These are phyloP conservation scores for Pisolithus sp. DNA, from an alignment of 768 basidiomycete genomes.

Conservation along the genomic window DNA sequence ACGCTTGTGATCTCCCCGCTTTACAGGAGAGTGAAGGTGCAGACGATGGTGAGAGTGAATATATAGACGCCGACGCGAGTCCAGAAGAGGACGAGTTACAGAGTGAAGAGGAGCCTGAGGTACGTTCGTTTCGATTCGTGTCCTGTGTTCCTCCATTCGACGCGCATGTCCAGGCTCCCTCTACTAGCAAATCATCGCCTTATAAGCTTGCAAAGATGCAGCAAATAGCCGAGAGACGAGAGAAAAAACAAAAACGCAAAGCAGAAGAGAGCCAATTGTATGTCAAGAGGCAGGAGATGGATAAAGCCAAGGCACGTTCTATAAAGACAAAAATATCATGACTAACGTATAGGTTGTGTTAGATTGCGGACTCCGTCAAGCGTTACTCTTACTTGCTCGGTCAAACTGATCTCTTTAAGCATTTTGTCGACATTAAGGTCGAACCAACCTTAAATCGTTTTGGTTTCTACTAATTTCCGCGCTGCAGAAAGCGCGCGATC, in stretches of 20 bases:
- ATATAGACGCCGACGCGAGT: conserved; percentile 45
- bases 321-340: not conserved
- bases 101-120: conserved; percentile 44
- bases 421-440: conserved; percentile 96
- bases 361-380: conserved; percentile 93
- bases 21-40: conserved; percentile 56
- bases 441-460: conserved; percentile 5
- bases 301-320: conserved; percentile 71
- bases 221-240: conserved; percentile 32
- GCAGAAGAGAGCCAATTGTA: conserved; percentile 65
- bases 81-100: conserved; percentile 59
- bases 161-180: conserved; percentile 11
- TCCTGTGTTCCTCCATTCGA: conserved; percentile 3
- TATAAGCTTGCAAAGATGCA: conserved; percentile 32
- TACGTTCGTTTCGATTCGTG: conserved; percentile 8
- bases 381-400: conserved; percentile 96
- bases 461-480: not conserved
- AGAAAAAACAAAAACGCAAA: conserved; percentile 52
- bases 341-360: conserved; percentile 11
- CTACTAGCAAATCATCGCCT: conserved; percentile 21
- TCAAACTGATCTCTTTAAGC: conserved; percentile 96
- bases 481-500: conserved; percentile 76
- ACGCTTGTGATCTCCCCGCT: conserved; percentile 20
- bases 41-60: conserved; percentile 69
- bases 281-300: conserved; percentile 73